phyloP scores from a whole-genome alignment of 2,329 filamentous ascomycete species.

The Neophaeococcomyces mojaviensis region DNA sequence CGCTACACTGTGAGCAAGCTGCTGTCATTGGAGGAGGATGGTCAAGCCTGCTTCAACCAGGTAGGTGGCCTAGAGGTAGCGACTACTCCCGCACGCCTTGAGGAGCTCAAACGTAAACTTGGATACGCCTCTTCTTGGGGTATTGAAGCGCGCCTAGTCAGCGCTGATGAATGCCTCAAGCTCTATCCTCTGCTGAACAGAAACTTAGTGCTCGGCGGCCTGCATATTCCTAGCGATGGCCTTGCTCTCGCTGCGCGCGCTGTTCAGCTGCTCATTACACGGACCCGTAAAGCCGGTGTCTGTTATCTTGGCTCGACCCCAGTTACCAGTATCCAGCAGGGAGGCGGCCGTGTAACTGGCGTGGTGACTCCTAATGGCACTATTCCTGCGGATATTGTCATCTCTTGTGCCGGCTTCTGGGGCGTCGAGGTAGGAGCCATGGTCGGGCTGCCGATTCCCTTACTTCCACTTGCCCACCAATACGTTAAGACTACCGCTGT shows the following conservation, averaged over 20 bases:
- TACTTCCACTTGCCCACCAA: conserved; percentile 56
- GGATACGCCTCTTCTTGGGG: conserved; percentile 57
- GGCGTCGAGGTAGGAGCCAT: conserved; percentile 58
- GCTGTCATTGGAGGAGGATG: conserved; percentile 43
- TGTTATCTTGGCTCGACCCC: conserved; percentile 49
- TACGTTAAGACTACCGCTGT: conserved; percentile 56
- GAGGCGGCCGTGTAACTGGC: conserved; percentile 46
- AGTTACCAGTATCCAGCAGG: conserved; percentile 51
- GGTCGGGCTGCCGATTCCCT: conserved; percentile 50
- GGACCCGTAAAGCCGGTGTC: conserved; percentile 52
- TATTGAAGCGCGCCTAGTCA: conserved; percentile 48
- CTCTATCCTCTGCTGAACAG: conserved; percentile 50
- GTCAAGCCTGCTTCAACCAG: conserved; percentile 51
- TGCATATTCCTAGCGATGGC: conserved; percentile 55
- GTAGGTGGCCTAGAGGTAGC: conserved; percentile 57
- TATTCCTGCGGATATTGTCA: conserved; percentile 52
- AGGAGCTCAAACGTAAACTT: conserved; percentile 56
- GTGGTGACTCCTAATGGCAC: conserved; percentile 44
- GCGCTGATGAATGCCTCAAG: conserved; percentile 44
- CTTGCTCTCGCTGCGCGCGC: conserved; percentile 55
- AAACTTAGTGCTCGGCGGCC: conserved; percentile 48
- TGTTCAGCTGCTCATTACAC: conserved; percentile 53
- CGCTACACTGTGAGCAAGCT: conserved; percentile 57
- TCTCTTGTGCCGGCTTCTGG: conserved; percentile 61
- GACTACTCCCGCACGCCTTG: conserved; percentile 50